A percentile compares a stretch with the other conserved stretches of the same genome.
Conservation (phyloP, 768 basidiomycete species). For the Hydnomerulius pinastri region DNA sequence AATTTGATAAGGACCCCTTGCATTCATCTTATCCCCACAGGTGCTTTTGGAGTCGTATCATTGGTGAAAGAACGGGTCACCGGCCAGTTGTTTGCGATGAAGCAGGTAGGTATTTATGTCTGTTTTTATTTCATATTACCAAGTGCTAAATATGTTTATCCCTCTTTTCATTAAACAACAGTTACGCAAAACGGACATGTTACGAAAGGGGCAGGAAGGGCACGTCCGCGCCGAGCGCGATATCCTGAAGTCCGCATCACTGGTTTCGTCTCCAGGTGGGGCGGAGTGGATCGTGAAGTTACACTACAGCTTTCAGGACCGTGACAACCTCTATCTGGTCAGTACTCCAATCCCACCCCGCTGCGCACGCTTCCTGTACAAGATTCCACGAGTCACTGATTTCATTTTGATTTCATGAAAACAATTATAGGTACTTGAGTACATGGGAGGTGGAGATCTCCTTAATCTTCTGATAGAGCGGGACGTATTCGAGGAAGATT, state of each 20-base stretch:
- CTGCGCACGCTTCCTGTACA: constrained; percentile 20
- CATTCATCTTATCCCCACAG: constrained; percentile 44
- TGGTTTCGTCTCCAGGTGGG: constrained; percentile 68
- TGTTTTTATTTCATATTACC: constrained; percentile 26
- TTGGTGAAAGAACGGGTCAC: constrained; percentile 82
- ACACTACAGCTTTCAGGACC: constrained; percentile 93
- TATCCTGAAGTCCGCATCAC: constrained; percentile 86
- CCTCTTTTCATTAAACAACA: constrained; percentile 34
- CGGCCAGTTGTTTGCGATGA: constrained; percentile 91
- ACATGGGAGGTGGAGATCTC: constrained; percentile 96
- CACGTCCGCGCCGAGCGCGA: constrained; percentile 97
- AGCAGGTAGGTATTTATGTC: constrained; percentile 77
- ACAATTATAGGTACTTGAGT: constrained; percentile 76
- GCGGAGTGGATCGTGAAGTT: constrained; percentile 95
- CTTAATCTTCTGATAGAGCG: constrained; percentile 93
- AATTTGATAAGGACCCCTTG: constrained; percentile 27
- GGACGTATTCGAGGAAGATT: constrained; percentile 88
- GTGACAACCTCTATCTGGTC: constrained; percentile 93
- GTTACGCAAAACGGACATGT: constrained; percentile 89
- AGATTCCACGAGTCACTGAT: constrained; percentile 38
- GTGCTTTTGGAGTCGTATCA: constrained; percentile 95
- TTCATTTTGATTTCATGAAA: constrained; percentile 60
- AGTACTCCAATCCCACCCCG: constrained; percentile 40
- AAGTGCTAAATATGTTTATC: constrained; percentile 24
- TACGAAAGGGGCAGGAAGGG: constrained; percentile 95